Evolutionary conservation across 1,139 yeast species (phyloP), one percentile per base, ranked within the genome.

Genomic region (Lodderomyces orthopsilosis): DNA sequence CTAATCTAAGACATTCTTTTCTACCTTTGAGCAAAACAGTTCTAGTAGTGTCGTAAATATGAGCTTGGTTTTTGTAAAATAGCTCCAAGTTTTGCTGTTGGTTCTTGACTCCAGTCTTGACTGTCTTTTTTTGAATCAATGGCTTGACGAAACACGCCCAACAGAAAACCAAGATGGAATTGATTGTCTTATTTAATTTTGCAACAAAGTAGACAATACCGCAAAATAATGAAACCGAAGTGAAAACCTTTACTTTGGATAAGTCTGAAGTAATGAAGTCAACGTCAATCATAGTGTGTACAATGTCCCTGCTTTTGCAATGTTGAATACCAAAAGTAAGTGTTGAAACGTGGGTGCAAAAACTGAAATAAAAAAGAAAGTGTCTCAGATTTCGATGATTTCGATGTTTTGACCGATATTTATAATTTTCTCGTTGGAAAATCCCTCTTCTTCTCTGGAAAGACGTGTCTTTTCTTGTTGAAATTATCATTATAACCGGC

Each of bases 11-110:
- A 50, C 88, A 82, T 47, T 76, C 77, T 55, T 78, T 79, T 55
- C 95, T 74, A 13, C 95, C 95, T 58, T 84, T 78, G 49, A 86
- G 72, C 34, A 86, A 70, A 38, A 74, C 65, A 41, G 73, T 69
- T 55, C 95, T 75, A 1, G 94, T 85, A 41, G 77, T 64, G 57
- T 86, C 94, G 59, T 86, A 86, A 43, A 85, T 75, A 45, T 75
- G 79, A 12, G 94, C 94, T 59, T 86, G 95, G 41, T 81, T 81
- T 54, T 79, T 77, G 64, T 86, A 86, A 58, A 86, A 86, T 35
- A 74, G 65, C 58, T 86, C 95, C 48, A 86, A 70, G 15, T 83
- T 81, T 23, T 76, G 76, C 57, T 84, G 91, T 56, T 68, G 70
- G 42, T 68, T 68, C 3, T 68, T 51, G 6, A 36, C 44, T 3